Evolutionary conservation across 2,329 filamentous ascomycete genomes (phyloP).

Genomic region (Penicillium sp.): DNA sequence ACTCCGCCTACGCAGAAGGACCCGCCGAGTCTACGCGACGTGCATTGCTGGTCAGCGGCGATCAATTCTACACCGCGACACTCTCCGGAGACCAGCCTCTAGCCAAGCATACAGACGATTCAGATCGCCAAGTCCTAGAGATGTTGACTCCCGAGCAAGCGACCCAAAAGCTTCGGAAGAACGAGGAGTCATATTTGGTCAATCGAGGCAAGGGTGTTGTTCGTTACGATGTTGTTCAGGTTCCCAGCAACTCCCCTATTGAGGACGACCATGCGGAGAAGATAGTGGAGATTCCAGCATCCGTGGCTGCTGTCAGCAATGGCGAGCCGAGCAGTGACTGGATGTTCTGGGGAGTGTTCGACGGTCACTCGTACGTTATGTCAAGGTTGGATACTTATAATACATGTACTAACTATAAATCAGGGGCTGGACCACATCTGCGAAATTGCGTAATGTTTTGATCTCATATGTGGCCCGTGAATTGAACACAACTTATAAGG

Average conservation of each 20-base stretch:
- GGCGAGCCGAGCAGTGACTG: slow-evolving; percentile 71
- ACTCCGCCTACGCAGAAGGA: slow-evolving; percentile 37
- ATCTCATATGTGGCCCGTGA: slow-evolving; percentile 92
- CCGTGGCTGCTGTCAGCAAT: slow-evolving; percentile 55
- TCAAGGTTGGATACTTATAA: not conserved
- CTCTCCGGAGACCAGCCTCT: slow-evolving; percentile 83
- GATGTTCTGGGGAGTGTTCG: slow-evolving; percentile 99
- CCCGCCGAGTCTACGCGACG: slow-evolving; percentile 57
- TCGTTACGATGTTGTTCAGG: slow-evolving; percentile 89
- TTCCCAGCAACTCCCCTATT: slow-evolving; percentile 95
- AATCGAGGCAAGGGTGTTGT: slow-evolving; percentile 87
- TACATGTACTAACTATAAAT: slow-evolving; percentile 15
- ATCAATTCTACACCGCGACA: slow-evolving; percentile 84
- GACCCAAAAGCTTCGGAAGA: slow-evolving; percentile 80
- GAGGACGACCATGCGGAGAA: slow-evolving; percentile 98
- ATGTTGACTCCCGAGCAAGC: slow-evolving; percentile 97
- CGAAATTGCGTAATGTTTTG: slow-evolving; percentile 86
- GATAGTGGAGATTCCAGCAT: slow-evolving; percentile 83
- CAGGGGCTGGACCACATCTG: slow-evolving; percentile 96
- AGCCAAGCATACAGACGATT: slow-evolving; percentile 82
- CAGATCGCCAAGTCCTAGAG: slow-evolving; percentile 82
- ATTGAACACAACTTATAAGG: slow-evolving; percentile 86
- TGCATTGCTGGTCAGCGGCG: slow-evolving; percentile 84
- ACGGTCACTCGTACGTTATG: slow-evolving; percentile 79
- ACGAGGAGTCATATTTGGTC: slow-evolving; percentile 89